phyloP scores from a whole-genome alignment of 2,329 filamentous ascomycete genomes.

The Neoascochyta sp. region DNA sequence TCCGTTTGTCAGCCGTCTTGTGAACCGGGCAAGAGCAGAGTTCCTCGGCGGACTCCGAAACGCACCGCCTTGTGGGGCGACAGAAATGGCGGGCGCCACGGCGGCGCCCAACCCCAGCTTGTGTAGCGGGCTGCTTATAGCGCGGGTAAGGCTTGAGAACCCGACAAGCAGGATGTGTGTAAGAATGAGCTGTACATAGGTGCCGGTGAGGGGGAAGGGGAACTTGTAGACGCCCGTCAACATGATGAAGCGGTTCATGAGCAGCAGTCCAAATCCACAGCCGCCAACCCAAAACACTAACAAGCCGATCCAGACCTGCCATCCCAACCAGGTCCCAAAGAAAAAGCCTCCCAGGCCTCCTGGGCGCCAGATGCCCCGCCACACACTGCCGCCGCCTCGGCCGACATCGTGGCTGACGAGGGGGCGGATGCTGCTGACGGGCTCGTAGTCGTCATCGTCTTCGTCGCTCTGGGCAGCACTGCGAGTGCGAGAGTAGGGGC shows the following conservation, averaged over 20 bases:
- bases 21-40: slow-evolving; percentile 23
- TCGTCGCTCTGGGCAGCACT: slow-evolving; percentile 46
- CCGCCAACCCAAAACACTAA: slow-evolving; percentile 49
- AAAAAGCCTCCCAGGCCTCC: slow-evolving; percentile 50
- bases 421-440: slow-evolving; percentile 38
- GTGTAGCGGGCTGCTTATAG: slow-evolving; percentile 42
- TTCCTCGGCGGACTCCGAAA: slow-evolving; percentile 26
- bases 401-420: slow-evolving; percentile 36
- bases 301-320: slow-evolving; percentile 48
- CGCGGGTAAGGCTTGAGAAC: slow-evolving; percentile 48
- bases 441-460: slow-evolving; percentile 45
- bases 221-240: slow-evolving; percentile 51
- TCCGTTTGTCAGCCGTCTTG: slow-evolving; percentile 39
- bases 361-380: slow-evolving; percentile 31
- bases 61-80: slow-evolving; percentile 30
- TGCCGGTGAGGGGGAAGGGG: slow-evolving; percentile 51
- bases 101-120: slow-evolving; percentile 44
- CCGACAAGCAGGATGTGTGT: slow-evolving; percentile 49
- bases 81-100: slow-evolving; percentile 43
- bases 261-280: slow-evolving; percentile 45
- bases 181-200: slow-evolving; percentile 50
- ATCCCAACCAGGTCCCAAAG: slow-evolving; percentile 47
- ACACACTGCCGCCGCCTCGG: slow-evolving; percentile 13
- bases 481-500: slow-evolving; percentile 43
- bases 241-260: slow-evolving; percentile 53